Conservation (phyloP, 352 stramenopile species). For the Phytopythium delawarense region DNA sequence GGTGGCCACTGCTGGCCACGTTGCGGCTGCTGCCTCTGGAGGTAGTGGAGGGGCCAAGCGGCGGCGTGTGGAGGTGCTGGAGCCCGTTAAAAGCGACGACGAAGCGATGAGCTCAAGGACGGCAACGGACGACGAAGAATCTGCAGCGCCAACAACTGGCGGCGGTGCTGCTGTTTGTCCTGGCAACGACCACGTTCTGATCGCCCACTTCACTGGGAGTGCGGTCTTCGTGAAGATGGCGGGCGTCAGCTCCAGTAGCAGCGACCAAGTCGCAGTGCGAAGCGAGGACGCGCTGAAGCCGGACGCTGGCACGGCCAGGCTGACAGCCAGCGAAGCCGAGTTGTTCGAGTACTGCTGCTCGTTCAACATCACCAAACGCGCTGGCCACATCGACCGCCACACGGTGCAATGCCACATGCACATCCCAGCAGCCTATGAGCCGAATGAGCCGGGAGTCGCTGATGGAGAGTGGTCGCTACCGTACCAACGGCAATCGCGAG, state of each 20-base stretch:
- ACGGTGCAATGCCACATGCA: constrained; percentile 42
- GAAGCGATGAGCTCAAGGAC: not conserved
- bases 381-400: constrained; percentile 35
- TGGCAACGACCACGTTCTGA: constrained; percentile 14
- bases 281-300: not conserved
- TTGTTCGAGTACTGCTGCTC: constrained; percentile 37
- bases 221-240: constrained; percentile 11
- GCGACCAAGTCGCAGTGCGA: not conserved
- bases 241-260: too few species aligned
- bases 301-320: not conserved
- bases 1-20: not conserved
- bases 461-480: constrained; percentile 5
- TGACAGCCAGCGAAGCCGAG: not conserved
- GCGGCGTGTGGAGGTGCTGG: constrained; percentile 8
- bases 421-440: constrained; percentile 14
- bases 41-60: constrained; percentile 19
- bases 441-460: not conserved
- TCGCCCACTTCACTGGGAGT: constrained; percentile 32
- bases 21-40: accelerated
- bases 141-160: not conserved
- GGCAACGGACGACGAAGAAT: not conserved
- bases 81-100: not conserved
- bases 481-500: not conserved
- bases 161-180: not conserved
- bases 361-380: constrained; percentile 38